These are phyloP conservation scores for Annulohypoxylon stygium DNA, from an alignment of 495 filamentous ascomycete genomes.

Conservation along the genomic window DNA sequence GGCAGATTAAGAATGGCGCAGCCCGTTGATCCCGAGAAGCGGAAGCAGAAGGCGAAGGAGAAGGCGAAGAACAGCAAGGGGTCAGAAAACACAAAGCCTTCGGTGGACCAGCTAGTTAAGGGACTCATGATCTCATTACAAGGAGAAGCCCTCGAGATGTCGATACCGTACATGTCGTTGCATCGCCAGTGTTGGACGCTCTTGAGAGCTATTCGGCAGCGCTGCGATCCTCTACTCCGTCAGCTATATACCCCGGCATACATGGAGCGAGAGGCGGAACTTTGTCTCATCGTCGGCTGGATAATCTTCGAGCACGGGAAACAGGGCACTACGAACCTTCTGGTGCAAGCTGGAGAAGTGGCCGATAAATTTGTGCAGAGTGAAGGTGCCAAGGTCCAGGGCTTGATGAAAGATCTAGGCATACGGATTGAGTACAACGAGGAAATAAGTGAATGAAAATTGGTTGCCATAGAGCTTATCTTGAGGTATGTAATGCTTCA, in stretches of 20 bases:
- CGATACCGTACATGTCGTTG: constrained; percentile 55
- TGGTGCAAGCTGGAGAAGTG: not conserved
- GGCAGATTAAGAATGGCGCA: constrained; percentile 28
- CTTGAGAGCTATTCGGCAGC: constrained; percentile 50
- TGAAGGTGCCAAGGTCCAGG: not conserved
- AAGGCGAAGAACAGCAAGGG: constrained; percentile 16
- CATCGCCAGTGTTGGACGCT: constrained; percentile 57
- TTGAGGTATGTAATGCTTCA: not conserved
- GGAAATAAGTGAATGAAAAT: not conserved
- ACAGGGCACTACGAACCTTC: not conserved
- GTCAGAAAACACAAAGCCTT: constrained; percentile 18
- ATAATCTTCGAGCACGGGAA: not conserved
- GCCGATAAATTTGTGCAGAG: not conserved
- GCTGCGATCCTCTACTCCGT: constrained; percentile 47
- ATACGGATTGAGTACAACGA: not conserved
- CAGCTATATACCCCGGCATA: constrained; percentile 52
- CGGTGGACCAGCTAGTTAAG: constrained; percentile 32
- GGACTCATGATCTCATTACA: constrained; percentile 40
- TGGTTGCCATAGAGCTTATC: not conserved
- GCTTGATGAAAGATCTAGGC: not conserved
- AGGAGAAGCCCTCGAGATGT: constrained; percentile 48
- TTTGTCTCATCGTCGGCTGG: constrained; percentile 56
- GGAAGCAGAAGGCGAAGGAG: constrained; percentile 26
- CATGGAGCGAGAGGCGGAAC: constrained; percentile 53
- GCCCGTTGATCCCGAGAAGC: constrained; percentile 25